Conservation (phyloP, 1,139 yeast genomes). For the Candida sp. region DNA sequence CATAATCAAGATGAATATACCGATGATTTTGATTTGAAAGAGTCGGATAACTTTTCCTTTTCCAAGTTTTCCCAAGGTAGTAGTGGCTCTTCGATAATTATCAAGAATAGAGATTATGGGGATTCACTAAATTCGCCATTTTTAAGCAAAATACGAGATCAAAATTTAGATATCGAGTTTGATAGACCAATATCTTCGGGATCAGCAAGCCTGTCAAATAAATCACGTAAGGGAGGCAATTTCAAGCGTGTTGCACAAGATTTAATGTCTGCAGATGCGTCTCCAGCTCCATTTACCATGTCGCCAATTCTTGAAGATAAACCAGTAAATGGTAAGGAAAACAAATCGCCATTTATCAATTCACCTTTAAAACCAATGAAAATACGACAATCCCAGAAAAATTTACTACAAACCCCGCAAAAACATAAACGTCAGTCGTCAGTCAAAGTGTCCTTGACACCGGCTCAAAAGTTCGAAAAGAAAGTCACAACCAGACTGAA, state of each 20-base stretch:
- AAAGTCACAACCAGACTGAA: slow-evolving; percentile 33
- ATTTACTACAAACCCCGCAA: slow-evolving; percentile 12
- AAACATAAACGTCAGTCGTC: slow-evolving; percentile 24
- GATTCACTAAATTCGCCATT: slow-evolving; percentile 21
- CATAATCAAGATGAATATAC: slow-evolving; percentile 7
- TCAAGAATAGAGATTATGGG: not conserved
- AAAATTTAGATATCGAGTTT: slow-evolving; percentile 7
- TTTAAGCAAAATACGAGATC: slow-evolving; percentile 20
- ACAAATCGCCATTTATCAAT: not conserved
- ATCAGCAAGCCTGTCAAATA: not conserved
- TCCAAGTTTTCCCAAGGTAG: slow-evolving; percentile 35
- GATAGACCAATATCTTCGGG: not conserved
- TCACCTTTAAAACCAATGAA: not conserved
- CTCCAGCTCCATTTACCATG: not conserved
- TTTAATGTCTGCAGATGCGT: not conserved
- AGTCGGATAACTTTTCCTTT: slow-evolving; percentile 31
- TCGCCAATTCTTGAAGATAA: not conserved
- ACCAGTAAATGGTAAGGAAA: slow-evolving; percentile 2
- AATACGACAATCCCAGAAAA: not conserved
- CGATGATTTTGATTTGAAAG: slow-evolving; percentile 11
- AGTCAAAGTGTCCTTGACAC: slow-evolving; percentile 47
- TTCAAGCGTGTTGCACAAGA: not conserved
- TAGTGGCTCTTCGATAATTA: slow-evolving; percentile 14
- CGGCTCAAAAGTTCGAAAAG: slow-evolving; percentile 51
- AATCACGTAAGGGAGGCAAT: not conserved